A percentile compares a stretch with the other conserved stretches of the same genome.
phyloP scores from a whole-genome alignment of 2,329 filamentous ascomycete genomes.

The Ascochyta pisi region DNA sequence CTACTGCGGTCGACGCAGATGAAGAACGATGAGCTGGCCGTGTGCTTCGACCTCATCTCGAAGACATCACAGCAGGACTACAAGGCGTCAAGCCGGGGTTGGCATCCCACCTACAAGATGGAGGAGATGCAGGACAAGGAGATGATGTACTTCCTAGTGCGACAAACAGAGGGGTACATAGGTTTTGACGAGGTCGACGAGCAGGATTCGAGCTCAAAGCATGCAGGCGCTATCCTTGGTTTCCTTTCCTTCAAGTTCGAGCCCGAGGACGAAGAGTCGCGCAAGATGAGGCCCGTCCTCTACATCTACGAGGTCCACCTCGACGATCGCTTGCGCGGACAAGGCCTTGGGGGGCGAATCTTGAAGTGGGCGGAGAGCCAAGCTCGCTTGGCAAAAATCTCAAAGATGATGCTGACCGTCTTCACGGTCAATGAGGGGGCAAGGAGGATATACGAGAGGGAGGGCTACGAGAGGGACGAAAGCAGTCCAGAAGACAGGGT shows the following conservation, averaged over 20 bases:
- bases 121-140: constrained; percentile 72
- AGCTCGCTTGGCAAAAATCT: constrained; percentile 62
- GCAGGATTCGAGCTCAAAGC: not conserved
- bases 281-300: constrained; percentile 62
- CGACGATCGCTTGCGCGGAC: constrained; percentile 62
- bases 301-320: constrained; percentile 85
- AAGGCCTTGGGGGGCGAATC: constrained; percentile 66
- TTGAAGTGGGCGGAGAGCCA: constrained; percentile 64
- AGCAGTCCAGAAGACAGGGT: constrained; percentile 58
- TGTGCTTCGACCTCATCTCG: constrained; percentile 64
- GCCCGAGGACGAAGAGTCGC: constrained; percentile 64
- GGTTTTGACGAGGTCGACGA: not conserved
- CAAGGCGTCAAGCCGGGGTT: constrained; percentile 66
- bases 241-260: constrained; percentile 61
- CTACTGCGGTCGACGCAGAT: constrained; percentile 42
- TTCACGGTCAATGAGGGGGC: constrained; percentile 68
- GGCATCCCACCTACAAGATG: constrained; percentile 67
- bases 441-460: constrained; percentile 65
- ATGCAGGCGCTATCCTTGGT: constrained; percentile 27
- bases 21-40: constrained; percentile 50
- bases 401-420: constrained; percentile 77
- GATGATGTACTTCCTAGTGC: constrained; percentile 70
- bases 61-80: constrained; percentile 71
- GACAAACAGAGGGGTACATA: constrained; percentile 12
- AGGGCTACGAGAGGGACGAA: constrained; percentile 63